Conservation (phyloP, 768 basidiomycete genomes). For the Boletus rubescentipes region DNA sequence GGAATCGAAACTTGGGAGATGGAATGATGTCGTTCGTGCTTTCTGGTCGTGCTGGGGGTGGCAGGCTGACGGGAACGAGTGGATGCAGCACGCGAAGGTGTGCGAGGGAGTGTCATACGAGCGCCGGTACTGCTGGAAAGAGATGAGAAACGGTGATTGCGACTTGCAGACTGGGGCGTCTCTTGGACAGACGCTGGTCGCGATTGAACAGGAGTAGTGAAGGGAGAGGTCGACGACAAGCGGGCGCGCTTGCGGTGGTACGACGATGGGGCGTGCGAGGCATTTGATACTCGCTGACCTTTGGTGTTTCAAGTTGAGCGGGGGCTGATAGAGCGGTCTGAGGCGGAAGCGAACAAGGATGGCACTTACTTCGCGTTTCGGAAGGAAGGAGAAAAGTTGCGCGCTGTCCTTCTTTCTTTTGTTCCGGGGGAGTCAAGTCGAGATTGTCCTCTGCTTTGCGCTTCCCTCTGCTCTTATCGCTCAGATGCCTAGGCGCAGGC, state of each 20-base stretch:
- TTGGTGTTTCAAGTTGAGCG: slow-evolving; percentile 23
- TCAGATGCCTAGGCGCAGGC: slow-evolving; percentile 31
- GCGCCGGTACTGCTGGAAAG: slow-evolving; percentile 37
- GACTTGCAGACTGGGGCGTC: slow-evolving; percentile 18
- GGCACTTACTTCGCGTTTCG: slow-evolving; percentile 57
- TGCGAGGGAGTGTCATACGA: slow-evolving; percentile 27
- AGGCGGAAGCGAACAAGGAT: slow-evolving; percentile 15
- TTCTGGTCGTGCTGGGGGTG: slow-evolving; percentile 27
- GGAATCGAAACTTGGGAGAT: slow-evolving; percentile 76
- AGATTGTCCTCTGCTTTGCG: slow-evolving; percentile 73
- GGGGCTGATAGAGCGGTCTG: slow-evolving; percentile 22
- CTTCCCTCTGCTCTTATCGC: slow-evolving; percentile 53
- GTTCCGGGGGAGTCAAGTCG: slow-evolving; percentile 68
- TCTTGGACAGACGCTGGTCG: slow-evolving; percentile 31
- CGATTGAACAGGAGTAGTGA: slow-evolving; percentile 32
- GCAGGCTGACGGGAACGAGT: slow-evolving; percentile 32
- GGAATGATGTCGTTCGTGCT: slow-evolving; percentile 45
- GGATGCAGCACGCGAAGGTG: slow-evolving; percentile 39
- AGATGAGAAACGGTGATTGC: slow-evolving; percentile 26
- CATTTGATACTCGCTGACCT: slow-evolving; percentile 56
- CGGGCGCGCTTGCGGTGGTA: slow-evolving; percentile 71
- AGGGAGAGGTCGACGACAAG: slow-evolving; percentile 43
- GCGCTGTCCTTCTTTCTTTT: slow-evolving; percentile 45
- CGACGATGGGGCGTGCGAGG: slow-evolving; percentile 67
- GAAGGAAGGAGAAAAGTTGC: slow-evolving; percentile 61